These are phyloP conservation scores for Prosopis cineraria DNA, from an alignment of 306 rosid genomes.

Conservation along the genomic window DNA sequence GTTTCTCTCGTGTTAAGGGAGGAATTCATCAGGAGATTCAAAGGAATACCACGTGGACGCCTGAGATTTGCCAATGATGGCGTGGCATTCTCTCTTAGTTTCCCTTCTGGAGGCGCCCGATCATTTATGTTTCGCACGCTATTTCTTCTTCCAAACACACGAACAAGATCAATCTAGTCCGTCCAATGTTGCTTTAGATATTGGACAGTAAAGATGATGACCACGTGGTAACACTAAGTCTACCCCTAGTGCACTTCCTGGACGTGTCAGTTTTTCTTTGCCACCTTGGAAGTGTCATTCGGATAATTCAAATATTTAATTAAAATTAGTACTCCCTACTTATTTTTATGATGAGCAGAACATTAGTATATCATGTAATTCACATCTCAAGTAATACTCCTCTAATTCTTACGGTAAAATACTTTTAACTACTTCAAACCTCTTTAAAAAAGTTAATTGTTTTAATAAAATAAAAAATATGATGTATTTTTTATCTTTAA, in stretches of 20 bases:
- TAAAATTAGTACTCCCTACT: too few species aligned
- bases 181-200: not conserved
- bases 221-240: slow-evolving; percentile 17
- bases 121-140: slow-evolving; percentile 30
- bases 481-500: too few species aligned
- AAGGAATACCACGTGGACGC: slow-evolving; percentile 26
- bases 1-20: too few species aligned
- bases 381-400: too few species aligned
- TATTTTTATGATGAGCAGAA: too few species aligned
- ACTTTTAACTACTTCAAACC: too few species aligned
- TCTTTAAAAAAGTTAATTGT: too few species aligned
- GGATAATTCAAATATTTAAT: too few species aligned
- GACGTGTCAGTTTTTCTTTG: not conserved
- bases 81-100: slow-evolving; percentile 32
- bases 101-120: slow-evolving; percentile 35
- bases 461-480: too few species aligned
- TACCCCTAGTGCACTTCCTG: not conserved
- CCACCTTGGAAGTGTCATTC: too few species aligned
- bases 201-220: not conserved
- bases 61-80: slow-evolving; percentile 26
- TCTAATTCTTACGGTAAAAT: too few species aligned
- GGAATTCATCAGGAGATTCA: not conserved
- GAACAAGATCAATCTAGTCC: slow-evolving; percentile 7
- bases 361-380: too few species aligned
- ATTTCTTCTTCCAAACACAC: not conserved